These are phyloP conservation scores for Lonicera japonica DNA, from an alignment of 129 eudicot species.

Conservation along the genomic window DNA sequence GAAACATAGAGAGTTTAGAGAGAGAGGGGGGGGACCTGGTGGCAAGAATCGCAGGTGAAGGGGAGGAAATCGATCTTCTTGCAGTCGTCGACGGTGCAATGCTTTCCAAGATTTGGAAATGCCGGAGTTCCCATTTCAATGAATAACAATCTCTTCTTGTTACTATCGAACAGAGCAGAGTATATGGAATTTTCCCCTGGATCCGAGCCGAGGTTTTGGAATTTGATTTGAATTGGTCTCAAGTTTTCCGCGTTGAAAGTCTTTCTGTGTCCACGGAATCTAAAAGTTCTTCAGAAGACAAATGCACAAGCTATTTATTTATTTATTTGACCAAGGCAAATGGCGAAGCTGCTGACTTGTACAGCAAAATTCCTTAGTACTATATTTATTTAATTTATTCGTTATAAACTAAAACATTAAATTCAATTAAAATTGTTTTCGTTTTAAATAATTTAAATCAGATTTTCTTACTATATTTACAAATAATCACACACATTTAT, in stretches of 20 bases:
- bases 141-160: not conserved
- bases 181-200: no score
- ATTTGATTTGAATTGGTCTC: not conserved
- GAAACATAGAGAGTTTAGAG: no score
- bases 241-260: not conserved
- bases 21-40: slow-evolving; percentile 23
- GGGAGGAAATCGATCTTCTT: slow-evolving; percentile 50
- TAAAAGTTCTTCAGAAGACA: not conserved
- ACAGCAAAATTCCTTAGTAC: no score
- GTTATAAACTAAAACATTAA: not conserved
- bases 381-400: no score
- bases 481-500: no score
- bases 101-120: slow-evolving; percentile 44
- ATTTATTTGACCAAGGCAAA: no score
- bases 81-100: slow-evolving; percentile 44
- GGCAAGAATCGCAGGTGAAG: slow-evolving; percentile 53
- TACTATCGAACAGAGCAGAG: not conserved
- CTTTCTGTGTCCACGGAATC: not conserved
- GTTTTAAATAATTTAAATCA: no score
- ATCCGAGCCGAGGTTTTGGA: not conserved
- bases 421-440: no score
- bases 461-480: no score
- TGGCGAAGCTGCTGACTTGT: no score
- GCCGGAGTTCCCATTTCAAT: slow-evolving; percentile 45
- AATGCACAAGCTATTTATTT: no score